Conservation (phyloP, 2,329 filamentous ascomycete genomes). For the Calonectria pteridis region DNA sequence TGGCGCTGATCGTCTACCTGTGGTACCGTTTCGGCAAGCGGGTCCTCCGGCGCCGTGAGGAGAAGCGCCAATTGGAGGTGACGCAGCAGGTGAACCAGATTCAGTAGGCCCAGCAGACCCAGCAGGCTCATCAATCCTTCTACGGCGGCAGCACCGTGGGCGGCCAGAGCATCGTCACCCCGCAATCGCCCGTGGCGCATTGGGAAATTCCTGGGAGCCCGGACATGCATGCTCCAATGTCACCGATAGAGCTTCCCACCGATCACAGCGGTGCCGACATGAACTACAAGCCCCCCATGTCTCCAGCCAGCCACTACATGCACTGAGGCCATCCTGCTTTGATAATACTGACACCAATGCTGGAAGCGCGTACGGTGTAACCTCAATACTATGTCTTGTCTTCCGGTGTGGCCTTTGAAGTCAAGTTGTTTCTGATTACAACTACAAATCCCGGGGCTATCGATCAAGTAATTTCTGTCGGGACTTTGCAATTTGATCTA, state of each 20-base stretch:
- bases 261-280: neutral
- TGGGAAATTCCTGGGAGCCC: neutral
- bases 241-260: neutral
- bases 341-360: neutral
- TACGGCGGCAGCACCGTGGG: constrained; percentile 11
- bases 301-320: neutral
- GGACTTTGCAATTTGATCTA: no score
- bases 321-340: neutral
- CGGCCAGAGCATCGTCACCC: neutral
- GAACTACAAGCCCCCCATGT: neutral
- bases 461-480: no score
- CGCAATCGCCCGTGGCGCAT: neutral
- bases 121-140: neutral
- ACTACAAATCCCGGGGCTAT: no score
- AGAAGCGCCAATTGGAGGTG: neutral
- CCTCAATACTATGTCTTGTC: no score
- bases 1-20: constrained; percentile 38
- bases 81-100: neutral
- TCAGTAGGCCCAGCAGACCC: neutral
- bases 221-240: neutral
- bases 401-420: no score
- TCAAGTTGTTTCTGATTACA: no score
- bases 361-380: no score
- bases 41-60: constrained; percentile 11
- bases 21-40: constrained; percentile 14